These are phyloP conservation scores for Xerocomellus dryophilus DNA, from an alignment of 768 basidiomycete species.

Conservation along the genomic window DNA sequence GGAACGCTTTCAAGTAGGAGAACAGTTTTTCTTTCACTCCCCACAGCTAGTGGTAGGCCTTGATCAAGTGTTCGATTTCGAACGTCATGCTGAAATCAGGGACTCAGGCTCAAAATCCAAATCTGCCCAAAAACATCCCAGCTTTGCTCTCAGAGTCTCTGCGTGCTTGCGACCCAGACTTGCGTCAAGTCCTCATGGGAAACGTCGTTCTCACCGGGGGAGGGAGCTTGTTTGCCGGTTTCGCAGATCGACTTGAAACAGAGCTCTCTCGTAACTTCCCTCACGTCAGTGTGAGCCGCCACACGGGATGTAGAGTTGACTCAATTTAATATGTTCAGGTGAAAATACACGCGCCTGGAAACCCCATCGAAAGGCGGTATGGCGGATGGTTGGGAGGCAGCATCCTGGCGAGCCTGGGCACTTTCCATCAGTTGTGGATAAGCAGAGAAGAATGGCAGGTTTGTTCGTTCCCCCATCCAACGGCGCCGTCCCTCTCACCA, in stretches of 20 bases:
- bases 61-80: neutral
- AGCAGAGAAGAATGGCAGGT: conserved; percentile 93
- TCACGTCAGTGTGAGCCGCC: conserved; percentile 53
- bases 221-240: conserved; percentile 80
- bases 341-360: conserved; percentile 91
- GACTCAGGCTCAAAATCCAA: conserved; percentile 51
- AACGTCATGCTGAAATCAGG: conserved; percentile 6
- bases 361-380: conserved; percentile 84
- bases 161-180: conserved; percentile 84
- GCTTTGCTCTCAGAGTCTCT: conserved; percentile 75
- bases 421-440: conserved; percentile 97
- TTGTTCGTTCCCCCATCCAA: conserved; percentile 23
- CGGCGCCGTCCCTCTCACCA: conserved; percentile 1
- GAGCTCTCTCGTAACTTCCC: conserved; percentile 76
- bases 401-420: conserved; percentile 91
- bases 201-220: conserved; percentile 98
- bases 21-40: conserved; percentile 83
- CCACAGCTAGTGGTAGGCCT: conserved; percentile 48
- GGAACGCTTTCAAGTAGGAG: conserved; percentile 81
- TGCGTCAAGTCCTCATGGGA: conserved; percentile 84
- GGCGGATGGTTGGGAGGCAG: conserved; percentile 96
- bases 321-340: conserved; percentile 47
- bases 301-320: neutral
- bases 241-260: conserved; percentile 74
- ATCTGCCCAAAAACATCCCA: conserved; percentile 72